Conservation (phyloP, 2,329 filamentous ascomycete species). For the Ophiocordyceps camponoti-floridani region DNA sequence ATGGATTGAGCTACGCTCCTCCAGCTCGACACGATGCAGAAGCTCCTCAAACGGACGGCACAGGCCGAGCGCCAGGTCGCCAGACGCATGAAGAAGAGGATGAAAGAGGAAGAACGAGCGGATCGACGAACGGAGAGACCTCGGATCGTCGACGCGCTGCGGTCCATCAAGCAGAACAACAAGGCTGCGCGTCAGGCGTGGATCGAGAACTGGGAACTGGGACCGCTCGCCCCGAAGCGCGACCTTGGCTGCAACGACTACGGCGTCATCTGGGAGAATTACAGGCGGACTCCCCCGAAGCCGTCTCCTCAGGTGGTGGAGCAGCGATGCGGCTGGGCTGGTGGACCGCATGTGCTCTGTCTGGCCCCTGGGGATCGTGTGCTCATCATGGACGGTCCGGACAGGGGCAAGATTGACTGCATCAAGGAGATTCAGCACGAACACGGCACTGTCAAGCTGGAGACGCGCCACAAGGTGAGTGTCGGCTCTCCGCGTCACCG, state of each 20-base stretch:
- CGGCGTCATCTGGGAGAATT: slow-evolving; percentile 31
- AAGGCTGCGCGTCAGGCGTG: slow-evolving; percentile 30
- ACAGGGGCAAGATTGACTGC: slow-evolving; percentile 70
- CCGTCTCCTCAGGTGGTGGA: slow-evolving; percentile 17
- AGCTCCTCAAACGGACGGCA: slow-evolving; percentile 46
- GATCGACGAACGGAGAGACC: slow-evolving; percentile 4
- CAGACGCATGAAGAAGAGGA: slow-evolving; percentile 24
- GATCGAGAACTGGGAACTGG: slow-evolving; percentile 62
- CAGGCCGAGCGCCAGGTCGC: slow-evolving; percentile 47
- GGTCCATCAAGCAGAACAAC: slow-evolving; percentile 17
- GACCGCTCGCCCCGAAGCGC: slow-evolving; percentile 59
- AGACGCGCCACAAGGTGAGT: slow-evolving; percentile 46
- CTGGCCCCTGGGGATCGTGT: slow-evolving; percentile 60
- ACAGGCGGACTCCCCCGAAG: slow-evolving; percentile 11
- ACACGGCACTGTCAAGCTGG: slow-evolving; percentile 40
- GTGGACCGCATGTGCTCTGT: slow-evolving; percentile 37
- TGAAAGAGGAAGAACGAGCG: slow-evolving; percentile 1
- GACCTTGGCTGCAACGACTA: slow-evolving; percentile 48
- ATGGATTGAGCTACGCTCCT: too few relatives aligned
- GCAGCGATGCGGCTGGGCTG: slow-evolving; percentile 35
- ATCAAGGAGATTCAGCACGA: slow-evolving; percentile 38
- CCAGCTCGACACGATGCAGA: slow-evolving; percentile 45
- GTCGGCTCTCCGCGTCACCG: neutral
- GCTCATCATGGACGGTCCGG: slow-evolving; percentile 57
- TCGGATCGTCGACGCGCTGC: slow-evolving; percentile 9